Percentiles rank a stretch among this genome's conserved stretches.
These are phyloP conservation scores for Trichoderma reesei DNA, from an alignment of 495 filamentous ascomycete species.

Conservation along the genomic window DNA sequence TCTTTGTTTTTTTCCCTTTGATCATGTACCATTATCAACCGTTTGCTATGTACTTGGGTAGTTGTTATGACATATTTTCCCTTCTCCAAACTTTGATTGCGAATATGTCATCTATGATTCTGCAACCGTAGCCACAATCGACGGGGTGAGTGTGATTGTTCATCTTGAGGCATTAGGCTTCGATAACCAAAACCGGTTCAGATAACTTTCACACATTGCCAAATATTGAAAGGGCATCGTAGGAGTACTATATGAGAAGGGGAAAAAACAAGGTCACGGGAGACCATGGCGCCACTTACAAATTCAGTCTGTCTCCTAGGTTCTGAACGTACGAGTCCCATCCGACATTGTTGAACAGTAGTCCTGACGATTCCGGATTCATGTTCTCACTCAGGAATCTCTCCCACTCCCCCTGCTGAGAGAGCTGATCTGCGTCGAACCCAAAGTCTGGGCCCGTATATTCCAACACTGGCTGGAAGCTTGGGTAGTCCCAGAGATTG, in stretches of 20 bases:
- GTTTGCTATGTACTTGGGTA: background rate
- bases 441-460: conserved; percentile 1
- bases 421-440: background rate
- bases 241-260: background rate
- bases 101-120: no score
- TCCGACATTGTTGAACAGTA: background rate
- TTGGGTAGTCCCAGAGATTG: conserved; percentile 5
- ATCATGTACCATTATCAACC: background rate
- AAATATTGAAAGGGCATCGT: no score
- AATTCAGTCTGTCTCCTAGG: background rate
- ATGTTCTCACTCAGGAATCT: background rate
- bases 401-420: conserved; percentile 1
- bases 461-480: conserved; percentile 3
- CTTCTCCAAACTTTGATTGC: no score
- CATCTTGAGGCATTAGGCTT: no score
- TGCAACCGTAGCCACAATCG: no score
- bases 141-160: no score
- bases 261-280: background rate
- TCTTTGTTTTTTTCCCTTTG: background rate
- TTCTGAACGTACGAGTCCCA: background rate
- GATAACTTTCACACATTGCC: no score
- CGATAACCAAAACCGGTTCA: no score
- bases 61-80: no score
- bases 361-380: background rate
- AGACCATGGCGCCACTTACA: background rate